A percentile compares a stretch with the other conserved stretches of the same genome.
These are phyloP conservation scores for Spathaspora sp. DNA, from an alignment of 1,139 yeast species.

Conservation along the genomic window DNA sequence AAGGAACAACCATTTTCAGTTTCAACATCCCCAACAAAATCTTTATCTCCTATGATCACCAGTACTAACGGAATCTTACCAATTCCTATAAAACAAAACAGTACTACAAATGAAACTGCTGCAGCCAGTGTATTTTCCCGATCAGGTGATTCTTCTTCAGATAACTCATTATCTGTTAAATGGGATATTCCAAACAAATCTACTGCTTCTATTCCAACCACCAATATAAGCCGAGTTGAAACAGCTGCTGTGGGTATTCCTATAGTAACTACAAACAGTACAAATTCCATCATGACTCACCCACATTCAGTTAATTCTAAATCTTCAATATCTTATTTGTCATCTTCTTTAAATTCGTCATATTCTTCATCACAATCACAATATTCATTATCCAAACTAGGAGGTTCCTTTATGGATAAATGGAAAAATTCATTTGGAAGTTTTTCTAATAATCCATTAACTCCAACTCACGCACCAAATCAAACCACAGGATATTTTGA, in stretches of 20 bases:
- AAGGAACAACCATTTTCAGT: neutral
- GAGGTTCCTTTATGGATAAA: conserved; percentile 48
- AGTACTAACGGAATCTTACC: conserved; percentile 19
- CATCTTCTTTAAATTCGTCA: conserved; percentile 42
- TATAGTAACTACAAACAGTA: conserved; percentile 14
- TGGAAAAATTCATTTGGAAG: conserved; percentile 39
- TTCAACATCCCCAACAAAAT: neutral
- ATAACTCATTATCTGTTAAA: conserved; percentile 29
- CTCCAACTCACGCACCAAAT: conserved; percentile 4
- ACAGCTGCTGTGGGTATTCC: conserved; percentile 12
- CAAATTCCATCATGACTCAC: conserved; percentile 12
- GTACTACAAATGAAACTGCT: neutral
- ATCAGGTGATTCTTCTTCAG: conserved; percentile 26
- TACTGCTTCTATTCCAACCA: conserved; percentile 21
- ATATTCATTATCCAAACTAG: conserved; percentile 41
- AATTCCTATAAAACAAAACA: conserved; percentile 26
- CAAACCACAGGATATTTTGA: conserved; percentile 15
- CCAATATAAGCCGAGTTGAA: conserved; percentile 15
- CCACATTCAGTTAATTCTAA: conserved; percentile 27
- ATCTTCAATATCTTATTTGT: conserved; percentile 43
- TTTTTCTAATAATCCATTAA: conserved; percentile 9
- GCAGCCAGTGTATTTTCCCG: conserved; percentile 7
- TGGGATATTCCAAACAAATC: conserved; percentile 48
- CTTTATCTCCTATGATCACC: conserved; percentile 1
- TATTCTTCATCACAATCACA: conserved; percentile 37